Percentiles rank a stretch among this genome's conserved stretches.
These are phyloP conservation scores for Suillus paluster DNA, from an alignment of 768 basidiomycete species.

Conservation along the genomic window DNA sequence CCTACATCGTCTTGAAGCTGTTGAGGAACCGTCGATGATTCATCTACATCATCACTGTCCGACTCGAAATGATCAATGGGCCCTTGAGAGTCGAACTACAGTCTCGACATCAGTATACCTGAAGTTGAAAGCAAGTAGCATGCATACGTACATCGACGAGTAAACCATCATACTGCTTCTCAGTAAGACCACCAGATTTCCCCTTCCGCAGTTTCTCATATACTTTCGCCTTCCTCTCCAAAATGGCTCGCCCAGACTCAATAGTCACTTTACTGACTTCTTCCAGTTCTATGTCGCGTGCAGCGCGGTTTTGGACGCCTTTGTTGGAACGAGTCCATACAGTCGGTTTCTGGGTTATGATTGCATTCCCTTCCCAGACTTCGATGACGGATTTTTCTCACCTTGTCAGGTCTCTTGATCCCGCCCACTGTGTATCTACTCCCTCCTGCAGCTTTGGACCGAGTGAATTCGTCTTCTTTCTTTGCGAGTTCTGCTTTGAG, in stretches of 20 bases:
- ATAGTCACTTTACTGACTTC: constrained; percentile 69
- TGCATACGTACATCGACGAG: constrained; percentile 72
- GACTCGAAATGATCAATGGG: constrained; percentile 56
- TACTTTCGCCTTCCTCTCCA: constrained; percentile 80
- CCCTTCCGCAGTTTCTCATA: constrained; percentile 82
- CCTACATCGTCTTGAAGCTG: constrained; percentile 45
- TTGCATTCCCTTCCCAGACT: no score
- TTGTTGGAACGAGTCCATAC: constrained; percentile 80
- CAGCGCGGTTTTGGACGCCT: constrained; percentile 66
- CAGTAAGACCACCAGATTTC: constrained; percentile 76
- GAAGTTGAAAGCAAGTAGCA: constrained; percentile 3
- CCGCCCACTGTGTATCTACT: constrained; percentile 58
- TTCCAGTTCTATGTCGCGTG: constrained; percentile 73
- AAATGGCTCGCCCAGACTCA: constrained; percentile 69
- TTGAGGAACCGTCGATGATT: constrained; percentile 68
- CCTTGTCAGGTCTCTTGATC: constrained; percentile 73
- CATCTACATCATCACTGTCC: constrained; percentile 80
- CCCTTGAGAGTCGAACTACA: constrained; percentile 69
- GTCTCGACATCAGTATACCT: neutral
- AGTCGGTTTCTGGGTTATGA: constrained; percentile 63
- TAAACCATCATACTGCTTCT: constrained; percentile 71
- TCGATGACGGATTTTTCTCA: constrained; percentile 26
- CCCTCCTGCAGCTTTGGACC: constrained; percentile 63
- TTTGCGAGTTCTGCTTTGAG: constrained; percentile 64
- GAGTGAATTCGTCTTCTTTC: constrained; percentile 62